Evolutionary conservation across 169 alveolate species (phyloP).

Genomic region (Plasmodium ovale): DNA sequence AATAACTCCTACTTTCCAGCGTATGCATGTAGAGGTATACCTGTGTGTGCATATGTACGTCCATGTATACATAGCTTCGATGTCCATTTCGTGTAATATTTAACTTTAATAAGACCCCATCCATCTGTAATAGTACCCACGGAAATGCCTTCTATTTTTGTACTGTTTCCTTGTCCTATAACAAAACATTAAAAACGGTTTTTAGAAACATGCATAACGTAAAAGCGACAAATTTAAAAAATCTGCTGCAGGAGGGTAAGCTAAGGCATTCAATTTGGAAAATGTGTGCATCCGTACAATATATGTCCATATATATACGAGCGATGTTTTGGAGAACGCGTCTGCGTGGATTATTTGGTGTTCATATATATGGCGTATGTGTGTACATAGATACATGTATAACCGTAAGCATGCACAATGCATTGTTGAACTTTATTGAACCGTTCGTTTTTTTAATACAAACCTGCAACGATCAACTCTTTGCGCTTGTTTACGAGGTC

Average conservation of each 20-base stretch:
- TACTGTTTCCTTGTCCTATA: conserved; percentile 72
- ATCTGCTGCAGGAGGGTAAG: not conserved
- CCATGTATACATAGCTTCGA: not conserved
- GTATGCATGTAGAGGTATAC: too few relatives aligned
- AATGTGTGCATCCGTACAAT: too few relatives aligned
- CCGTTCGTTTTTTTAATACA: not conserved
- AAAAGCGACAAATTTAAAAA: not conserved
- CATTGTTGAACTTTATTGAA: not conserved
- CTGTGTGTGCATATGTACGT: too few relatives aligned
- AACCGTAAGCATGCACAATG: not conserved
- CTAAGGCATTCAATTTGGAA: not conserved
- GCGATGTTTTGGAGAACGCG: too few relatives aligned
- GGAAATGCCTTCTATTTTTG: conserved; percentile 70
- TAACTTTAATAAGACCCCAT: conserved; percentile 63
- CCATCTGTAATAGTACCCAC: conserved; percentile 69
- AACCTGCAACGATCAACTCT: conserved; percentile 74
- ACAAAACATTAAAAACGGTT: not conserved
- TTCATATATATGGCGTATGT: too few relatives aligned
- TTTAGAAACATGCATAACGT: not conserved
- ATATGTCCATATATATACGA: too few relatives aligned
- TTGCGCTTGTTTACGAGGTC: conserved; percentile 73
- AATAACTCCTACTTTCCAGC: not conserved
- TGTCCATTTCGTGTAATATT: not conserved
- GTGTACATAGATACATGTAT: too few relatives aligned
- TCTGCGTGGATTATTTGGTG: too few relatives aligned